Evolutionary conservation across 306 rosid genomes (phyloP).

Genomic region (Hippophae gyantsensis): DNA sequence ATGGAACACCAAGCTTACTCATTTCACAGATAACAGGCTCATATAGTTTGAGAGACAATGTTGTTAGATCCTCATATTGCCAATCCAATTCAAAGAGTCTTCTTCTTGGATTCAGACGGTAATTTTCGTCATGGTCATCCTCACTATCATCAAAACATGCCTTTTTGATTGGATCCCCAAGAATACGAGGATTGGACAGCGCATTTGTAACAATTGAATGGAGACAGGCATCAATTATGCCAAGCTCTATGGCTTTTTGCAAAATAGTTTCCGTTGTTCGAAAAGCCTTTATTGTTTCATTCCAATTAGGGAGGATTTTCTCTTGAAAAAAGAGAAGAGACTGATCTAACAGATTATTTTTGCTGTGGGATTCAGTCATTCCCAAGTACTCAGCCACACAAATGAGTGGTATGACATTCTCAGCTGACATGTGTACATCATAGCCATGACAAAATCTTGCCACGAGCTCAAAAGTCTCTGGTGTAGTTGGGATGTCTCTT

Average conservation of each 20-base stretch:
- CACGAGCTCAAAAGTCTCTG: conserved; percentile 30
- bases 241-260: conserved; percentile 27
- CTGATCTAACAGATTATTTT: conserved; percentile 28
- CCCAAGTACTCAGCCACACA: conserved; percentile 32
- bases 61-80: conserved; percentile 32
- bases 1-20: conserved; percentile 25
- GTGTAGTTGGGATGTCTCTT: conserved; percentile 23
- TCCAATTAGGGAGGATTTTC: conserved; percentile 42
- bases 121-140: conserved; percentile 1
- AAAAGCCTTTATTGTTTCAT: conserved; percentile 37
- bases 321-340: conserved; percentile 24
- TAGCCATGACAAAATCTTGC: conserved; percentile 40
- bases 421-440: conserved; percentile 23
- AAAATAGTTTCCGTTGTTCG: conserved; percentile 25
- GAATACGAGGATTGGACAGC: conserved; percentile 25
- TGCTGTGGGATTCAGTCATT: conserved; percentile 40
- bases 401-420: conserved; percentile 35
- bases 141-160: conserved; percentile 6
- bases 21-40: conserved; percentile 30
- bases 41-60: conserved; percentile 31
- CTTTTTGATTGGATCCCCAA: conserved; percentile 31
- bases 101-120: conserved; percentile 30
- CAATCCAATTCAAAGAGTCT: conserved; percentile 32
- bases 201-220: conserved; percentile 34
- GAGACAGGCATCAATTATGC: conserved; percentile 31